A percentile compares a stretch with the other conserved stretches of the same genome.
These are phyloP conservation scores for Malassezia pachydermatis DNA, from an alignment of 1,284 basidiomycete genomes.

Conservation along the genomic window DNA sequence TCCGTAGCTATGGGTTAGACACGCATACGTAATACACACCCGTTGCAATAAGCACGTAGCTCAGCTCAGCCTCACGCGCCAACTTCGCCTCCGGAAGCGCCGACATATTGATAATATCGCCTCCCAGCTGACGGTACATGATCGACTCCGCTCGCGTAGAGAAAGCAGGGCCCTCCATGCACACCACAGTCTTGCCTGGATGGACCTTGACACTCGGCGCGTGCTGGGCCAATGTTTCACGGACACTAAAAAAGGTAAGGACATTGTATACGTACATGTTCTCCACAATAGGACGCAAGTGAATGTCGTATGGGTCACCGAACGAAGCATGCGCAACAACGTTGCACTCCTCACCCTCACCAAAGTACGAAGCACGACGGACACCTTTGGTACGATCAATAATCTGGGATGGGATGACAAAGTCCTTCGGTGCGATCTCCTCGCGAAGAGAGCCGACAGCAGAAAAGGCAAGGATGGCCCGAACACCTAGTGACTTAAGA, in stretches of 20 bases:
- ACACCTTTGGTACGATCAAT: conserved; percentile 94
- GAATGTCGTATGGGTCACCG: conserved; percentile 57
- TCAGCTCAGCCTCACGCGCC: conserved; percentile 84
- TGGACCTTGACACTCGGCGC: conserved; percentile 51
- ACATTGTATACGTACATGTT: conserved; percentile 11
- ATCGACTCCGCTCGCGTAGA: conserved; percentile 83
- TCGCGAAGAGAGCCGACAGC: conserved; percentile 93
- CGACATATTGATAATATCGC: conserved; percentile 59
- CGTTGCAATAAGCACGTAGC: conserved; percentile 43
- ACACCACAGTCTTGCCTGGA: conserved; percentile 73
- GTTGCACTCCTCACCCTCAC: conserved; percentile 55
- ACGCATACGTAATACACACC: conserved; percentile 29
- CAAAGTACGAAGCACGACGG: conserved; percentile 75
- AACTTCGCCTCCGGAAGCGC: conserved; percentile 90
- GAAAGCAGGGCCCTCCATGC: conserved; percentile 95
- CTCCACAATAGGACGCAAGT: conserved; percentile 30
- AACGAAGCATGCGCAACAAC: conserved; percentile 88
- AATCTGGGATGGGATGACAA: conserved; percentile 79
- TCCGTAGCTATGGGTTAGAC: conserved; percentile 36
- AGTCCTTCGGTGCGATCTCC: conserved; percentile 67
- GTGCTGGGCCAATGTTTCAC: conserved; percentile 20
- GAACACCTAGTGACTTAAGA: conserved; percentile 79
- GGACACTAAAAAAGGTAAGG: conserved; percentile 14
- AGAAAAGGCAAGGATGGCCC: conserved; percentile 81
- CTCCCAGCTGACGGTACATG: conserved; percentile 89